Conservation (phyloP, 257 asterid genomes). For the Solanum acaule region DNA sequence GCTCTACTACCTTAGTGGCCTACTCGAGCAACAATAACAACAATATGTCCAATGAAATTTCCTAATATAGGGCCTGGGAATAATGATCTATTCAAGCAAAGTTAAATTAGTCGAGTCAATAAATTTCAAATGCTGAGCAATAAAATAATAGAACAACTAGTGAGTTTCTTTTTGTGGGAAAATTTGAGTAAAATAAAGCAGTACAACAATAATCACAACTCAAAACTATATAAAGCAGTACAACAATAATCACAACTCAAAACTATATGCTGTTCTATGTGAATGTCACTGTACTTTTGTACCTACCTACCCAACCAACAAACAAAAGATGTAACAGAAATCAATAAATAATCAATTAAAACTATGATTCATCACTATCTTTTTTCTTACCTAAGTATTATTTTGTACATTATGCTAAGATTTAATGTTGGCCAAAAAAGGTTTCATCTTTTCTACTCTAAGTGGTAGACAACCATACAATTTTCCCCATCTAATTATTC, state of each 20-base stretch:
- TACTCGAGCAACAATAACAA: background rate
- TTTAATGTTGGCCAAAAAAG: background rate
- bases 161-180: background rate
- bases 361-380: background rate
- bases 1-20: background rate
- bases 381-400: background rate
- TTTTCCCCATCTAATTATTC: background rate
- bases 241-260: too few relatives aligned
- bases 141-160: background rate
- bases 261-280: background rate
- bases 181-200: background rate
- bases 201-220: background rate
- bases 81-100: background rate
- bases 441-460: background rate
- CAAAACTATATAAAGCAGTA: too few relatives aligned
- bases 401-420: background rate
- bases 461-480: background rate
- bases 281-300: background rate
- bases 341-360: background rate
- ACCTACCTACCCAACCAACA: background rate
- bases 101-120: background rate
- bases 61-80: fast-evolving
- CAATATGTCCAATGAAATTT: too few relatives aligned
- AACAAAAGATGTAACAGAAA: background rate
- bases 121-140: background rate